phyloP scores from a whole-genome alignment of 148 eudicot genomes.

The Fallopia convolvulus region DNA sequence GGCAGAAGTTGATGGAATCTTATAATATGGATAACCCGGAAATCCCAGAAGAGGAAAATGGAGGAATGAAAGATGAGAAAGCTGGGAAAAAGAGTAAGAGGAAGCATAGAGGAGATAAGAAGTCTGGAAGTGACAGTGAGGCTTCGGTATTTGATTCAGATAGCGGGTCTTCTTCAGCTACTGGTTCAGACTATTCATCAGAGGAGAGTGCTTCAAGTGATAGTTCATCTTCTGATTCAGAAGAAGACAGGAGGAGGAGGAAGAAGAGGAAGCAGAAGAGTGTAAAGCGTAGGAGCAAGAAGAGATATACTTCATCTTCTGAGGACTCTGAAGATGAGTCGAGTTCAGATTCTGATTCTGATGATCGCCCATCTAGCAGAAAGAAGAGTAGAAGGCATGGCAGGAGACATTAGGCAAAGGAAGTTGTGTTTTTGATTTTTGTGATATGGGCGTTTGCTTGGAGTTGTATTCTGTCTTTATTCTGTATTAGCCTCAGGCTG shows the following conservation, averaged over 20 bases:
- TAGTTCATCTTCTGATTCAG: slow-evolving; percentile 69
- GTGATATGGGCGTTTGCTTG: background rate
- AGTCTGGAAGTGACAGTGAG: slow-evolving; percentile 57
- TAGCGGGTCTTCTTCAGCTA: slow-evolving; percentile 42
- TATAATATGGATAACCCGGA: slow-evolving; percentile 60
- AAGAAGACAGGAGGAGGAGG: slow-evolving; percentile 61
- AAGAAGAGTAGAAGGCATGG: slow-evolving; percentile 64
- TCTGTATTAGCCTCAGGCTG: background rate
- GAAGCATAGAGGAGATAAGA: slow-evolving; percentile 58
- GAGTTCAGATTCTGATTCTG: slow-evolving; percentile 62
- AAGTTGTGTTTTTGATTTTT: background rate
- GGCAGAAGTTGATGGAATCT: slow-evolving; percentile 43
- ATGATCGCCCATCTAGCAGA: slow-evolving; percentile 37
- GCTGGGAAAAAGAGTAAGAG: slow-evolving; percentile 48
- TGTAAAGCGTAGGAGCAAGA: slow-evolving; percentile 45
- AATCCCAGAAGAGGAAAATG: slow-evolving; percentile 26
- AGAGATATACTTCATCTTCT: slow-evolving; percentile 61
- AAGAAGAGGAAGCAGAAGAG: slow-evolving; percentile 40
- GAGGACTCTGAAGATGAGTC: slow-evolving; percentile 65
- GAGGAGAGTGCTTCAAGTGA: slow-evolving; percentile 58
- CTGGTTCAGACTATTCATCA: slow-evolving; percentile 57
- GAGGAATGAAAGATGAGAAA: slow-evolving; percentile 34
- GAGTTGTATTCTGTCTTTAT: background rate
- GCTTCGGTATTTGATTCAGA: slow-evolving; percentile 73
- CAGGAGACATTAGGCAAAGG: slow-evolving; percentile 32